Evolutionary conservation across 2,329 filamentous ascomycete species (phyloP).

Genomic region (Parascedosporium putredinis): DNA sequence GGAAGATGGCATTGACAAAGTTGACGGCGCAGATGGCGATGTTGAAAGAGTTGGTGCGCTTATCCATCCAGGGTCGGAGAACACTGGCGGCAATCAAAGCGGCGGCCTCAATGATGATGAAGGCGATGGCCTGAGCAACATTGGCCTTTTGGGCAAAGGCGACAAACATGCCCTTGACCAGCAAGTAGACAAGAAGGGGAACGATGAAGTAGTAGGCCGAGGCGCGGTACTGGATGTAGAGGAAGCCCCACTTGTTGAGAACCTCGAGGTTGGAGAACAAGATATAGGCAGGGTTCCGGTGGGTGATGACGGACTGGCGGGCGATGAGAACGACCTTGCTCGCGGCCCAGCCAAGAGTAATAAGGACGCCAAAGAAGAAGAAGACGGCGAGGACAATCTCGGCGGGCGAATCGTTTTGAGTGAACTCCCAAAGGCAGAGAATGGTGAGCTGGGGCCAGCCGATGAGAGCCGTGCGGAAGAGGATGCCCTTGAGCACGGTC

Average conservation of each 20-base stretch:
- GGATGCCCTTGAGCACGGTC: conserved; percentile 83
- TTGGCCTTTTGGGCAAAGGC: conserved; percentile 64
- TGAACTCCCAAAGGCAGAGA: conserved; percentile 89
- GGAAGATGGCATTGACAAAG: conserved; percentile 81
- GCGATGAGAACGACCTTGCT: conserved; percentile 85
- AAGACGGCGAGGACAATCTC: conserved; percentile 81
- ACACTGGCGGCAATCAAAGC: conserved; percentile 70
- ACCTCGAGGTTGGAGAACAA: conserved; percentile 90
- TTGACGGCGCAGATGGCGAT: conserved; percentile 85
- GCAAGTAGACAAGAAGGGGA: conserved; percentile 62
- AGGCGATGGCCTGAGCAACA: conserved; percentile 66
- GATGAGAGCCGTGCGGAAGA: conserved; percentile 83
- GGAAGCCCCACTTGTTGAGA: conserved; percentile 95
- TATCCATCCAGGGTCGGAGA: conserved; percentile 94
- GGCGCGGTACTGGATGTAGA: conserved; percentile 94
- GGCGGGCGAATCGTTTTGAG: conserved; percentile 71
- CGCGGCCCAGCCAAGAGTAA: conserved; percentile 73
- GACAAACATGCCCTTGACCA: conserved; percentile 87
- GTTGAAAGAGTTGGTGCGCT: conserved; percentile 94
- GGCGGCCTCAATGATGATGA: conserved; percentile 72
- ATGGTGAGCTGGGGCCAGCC: conserved; percentile 87
- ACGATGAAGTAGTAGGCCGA: conserved; percentile 94
- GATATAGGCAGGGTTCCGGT: conserved; percentile 95
- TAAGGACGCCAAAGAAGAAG: conserved; percentile 72
- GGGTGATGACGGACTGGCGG: conserved; percentile 77